Percentiles rank a stretch among this genome's conserved stretches.
phyloP scores from a whole-genome alignment of 129 eudicot genomes.

The Calendula officinalis region DNA sequence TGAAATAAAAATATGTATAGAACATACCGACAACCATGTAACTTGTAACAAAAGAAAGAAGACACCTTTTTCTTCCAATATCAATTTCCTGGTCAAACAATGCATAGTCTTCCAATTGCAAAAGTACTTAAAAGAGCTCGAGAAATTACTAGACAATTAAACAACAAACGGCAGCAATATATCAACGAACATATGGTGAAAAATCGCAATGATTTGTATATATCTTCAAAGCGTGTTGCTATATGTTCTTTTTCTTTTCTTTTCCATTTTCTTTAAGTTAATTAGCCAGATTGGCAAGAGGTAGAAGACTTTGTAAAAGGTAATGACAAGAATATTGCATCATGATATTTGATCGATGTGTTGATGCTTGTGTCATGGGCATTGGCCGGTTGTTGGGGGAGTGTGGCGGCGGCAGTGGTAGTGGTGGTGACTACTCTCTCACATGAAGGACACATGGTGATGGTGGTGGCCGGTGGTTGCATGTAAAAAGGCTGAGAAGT shows the following conservation, averaged over 20 bases:
- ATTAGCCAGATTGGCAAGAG: constrained; percentile 8
- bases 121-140: constrained; percentile 4
- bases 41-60: constrained; percentile 8
- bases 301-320: constrained; percentile 14
- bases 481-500: constrained; percentile 87
- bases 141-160: constrained; percentile 20
- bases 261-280: constrained; percentile 1
- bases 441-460: constrained; percentile 96
- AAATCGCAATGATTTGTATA: constrained; percentile 13
- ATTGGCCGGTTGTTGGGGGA: not conserved
- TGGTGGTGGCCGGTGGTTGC: constrained; percentile 95
- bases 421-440: constrained; percentile 76
- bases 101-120: constrained; percentile 20
- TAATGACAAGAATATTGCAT: constrained; percentile 9
- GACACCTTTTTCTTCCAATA: constrained; percentile 14
- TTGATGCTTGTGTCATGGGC: constrained; percentile 18
- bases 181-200: constrained; percentile 14
- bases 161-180: not conserved
- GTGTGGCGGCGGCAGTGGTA: constrained; percentile 27
- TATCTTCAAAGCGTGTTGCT: not conserved
- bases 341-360: not conserved
- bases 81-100: constrained; percentile 29
- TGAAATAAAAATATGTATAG: not conserved
- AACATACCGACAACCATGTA: constrained; percentile 13
- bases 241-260: no score